Evolutionary conservation across 768 basidiomycete species (phyloP).

Genomic region (Kwoniella sp.): DNA sequence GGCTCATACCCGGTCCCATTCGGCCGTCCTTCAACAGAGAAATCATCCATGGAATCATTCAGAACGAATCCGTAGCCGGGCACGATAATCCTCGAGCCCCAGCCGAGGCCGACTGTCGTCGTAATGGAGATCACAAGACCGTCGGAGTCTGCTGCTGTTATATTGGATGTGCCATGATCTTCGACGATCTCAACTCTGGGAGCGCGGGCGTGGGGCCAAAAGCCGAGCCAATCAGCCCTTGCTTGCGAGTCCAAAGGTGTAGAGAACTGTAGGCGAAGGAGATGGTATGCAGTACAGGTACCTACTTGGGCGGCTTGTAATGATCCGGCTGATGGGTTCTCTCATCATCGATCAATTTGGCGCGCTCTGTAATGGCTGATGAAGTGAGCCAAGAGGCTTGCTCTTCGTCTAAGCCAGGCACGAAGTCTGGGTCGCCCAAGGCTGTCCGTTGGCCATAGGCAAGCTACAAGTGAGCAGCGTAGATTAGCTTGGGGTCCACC

Average conservation of each 20-base stretch:
- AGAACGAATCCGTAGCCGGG: slow-evolving; percentile 44
- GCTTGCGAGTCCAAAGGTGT: not conserved
- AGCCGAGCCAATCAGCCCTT: too few relatives aligned
- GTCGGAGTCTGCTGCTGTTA: slow-evolving; percentile 41
- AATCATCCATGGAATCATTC: slow-evolving; percentile 52
- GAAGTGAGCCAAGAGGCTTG: slow-evolving; percentile 35
- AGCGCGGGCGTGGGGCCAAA: too few relatives aligned
- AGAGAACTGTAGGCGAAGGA: not conserved
- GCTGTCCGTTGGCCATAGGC: slow-evolving; percentile 48
- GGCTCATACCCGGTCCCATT: slow-evolving; percentile 48
- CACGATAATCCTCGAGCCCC: slow-evolving; percentile 47
- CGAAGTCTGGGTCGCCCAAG: slow-evolving; percentile 46
- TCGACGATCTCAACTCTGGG: slow-evolving; percentile 40
- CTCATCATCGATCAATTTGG: slow-evolving; percentile 34
- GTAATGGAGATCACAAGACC: slow-evolving; percentile 48
- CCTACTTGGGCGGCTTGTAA: slow-evolving; percentile 44
- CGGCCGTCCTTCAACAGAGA: slow-evolving; percentile 37
- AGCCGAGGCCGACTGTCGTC: slow-evolving; percentile 45
- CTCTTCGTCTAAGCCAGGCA: slow-evolving; percentile 29
- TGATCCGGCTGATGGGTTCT: slow-evolving; percentile 36
- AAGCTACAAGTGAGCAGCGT: slow-evolving; percentile 22
- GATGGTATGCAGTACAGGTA: not conserved
- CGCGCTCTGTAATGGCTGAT: slow-evolving; percentile 15
- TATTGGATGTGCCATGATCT: slow-evolving; percentile 48
- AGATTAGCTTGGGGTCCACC: too few relatives aligned